phyloP scores from a whole-genome alignment of 2,329 filamentous ascomycete species.

The Tolypocladium sp. region DNA sequence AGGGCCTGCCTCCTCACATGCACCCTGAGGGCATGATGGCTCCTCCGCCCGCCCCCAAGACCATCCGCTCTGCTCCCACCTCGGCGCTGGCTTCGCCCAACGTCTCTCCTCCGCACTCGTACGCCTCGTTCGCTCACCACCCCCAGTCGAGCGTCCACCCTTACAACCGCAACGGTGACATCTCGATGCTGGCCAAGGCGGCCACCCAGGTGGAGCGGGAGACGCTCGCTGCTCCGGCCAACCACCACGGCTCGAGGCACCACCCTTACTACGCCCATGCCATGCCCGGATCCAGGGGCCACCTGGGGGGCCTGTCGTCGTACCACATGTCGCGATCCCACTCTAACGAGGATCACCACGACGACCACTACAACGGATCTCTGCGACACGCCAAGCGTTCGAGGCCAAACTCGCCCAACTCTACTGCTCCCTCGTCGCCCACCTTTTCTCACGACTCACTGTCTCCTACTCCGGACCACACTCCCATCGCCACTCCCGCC shows the following conservation, averaged over 20 bases:
- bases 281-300: slow-evolving; percentile 43
- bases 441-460: slow-evolving; percentile 94
- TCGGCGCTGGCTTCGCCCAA: slow-evolving; percentile 89
- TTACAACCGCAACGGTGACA: slow-evolving; percentile 42
- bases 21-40: slow-evolving; percentile 63
- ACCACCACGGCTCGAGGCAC: slow-evolving; percentile 37
- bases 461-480: slow-evolving; percentile 93
- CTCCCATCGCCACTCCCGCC: slow-evolving; percentile 92
- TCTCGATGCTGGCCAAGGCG: slow-evolving; percentile 51
- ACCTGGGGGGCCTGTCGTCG: slow-evolving; percentile 68
- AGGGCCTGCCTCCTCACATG: slow-evolving; percentile 32
- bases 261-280: slow-evolving; percentile 45
- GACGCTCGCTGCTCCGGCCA: slow-evolving; percentile 29
- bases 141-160: slow-evolving; percentile 36
- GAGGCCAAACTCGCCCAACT: slow-evolving; percentile 86
- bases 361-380: slow-evolving; percentile 64
- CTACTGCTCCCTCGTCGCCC: slow-evolving; percentile 88
- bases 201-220: slow-evolving; percentile 56
- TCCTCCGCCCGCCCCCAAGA: slow-evolving; percentile 63
- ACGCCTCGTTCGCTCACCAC: slow-evolving; percentile 57
- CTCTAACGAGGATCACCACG: slow-evolving; percentile 66
- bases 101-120: slow-evolving; percentile 89
- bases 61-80: slow-evolving; percentile 79
- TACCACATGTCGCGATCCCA: slow-evolving; percentile 92
- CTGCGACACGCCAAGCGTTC: slow-evolving; percentile 77